Conservation (phyloP, 1,139 yeast genomes). For the Debaryomycetaceae sp. region DNA sequence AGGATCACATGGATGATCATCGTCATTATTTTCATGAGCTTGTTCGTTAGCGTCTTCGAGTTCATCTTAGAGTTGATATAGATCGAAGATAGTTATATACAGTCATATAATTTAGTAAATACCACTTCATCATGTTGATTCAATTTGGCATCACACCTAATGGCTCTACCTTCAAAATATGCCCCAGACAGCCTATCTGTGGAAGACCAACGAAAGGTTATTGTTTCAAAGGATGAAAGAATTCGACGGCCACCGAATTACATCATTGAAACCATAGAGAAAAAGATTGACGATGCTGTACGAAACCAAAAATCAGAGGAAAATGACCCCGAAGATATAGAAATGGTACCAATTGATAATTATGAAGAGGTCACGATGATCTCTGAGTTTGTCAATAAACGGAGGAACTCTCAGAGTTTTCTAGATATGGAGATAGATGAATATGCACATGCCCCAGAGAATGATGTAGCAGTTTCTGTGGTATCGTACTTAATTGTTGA, state of each 20-base stretch:
- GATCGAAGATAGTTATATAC: background rate
- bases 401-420: conserved; percentile 11
- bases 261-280: conserved; percentile 29
- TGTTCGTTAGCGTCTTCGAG: conserved; percentile 57
- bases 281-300: conserved; percentile 28
- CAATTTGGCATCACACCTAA: conserved; percentile 1
- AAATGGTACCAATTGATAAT: conserved; percentile 51
- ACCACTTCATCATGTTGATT: background rate
- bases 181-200: conserved; percentile 39
- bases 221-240: conserved; percentile 30
- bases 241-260: conserved; percentile 19
- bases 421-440: conserved; percentile 14
- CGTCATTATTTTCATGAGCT: conserved; percentile 72
- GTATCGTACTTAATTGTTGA: conserved; percentile 57
- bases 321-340: conserved; percentile 36
- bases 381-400: conserved; percentile 34
- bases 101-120: background rate
- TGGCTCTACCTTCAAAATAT: conserved; percentile 43
- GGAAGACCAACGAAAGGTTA: conserved; percentile 22
- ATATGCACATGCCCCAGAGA: conserved; percentile 15
- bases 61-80: conserved; percentile 34
- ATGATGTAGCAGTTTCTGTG: conserved; percentile 10
- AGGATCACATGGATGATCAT: conserved; percentile 91
- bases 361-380: conserved; percentile 43
- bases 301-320: conserved; percentile 6